phyloP scores from a whole-genome alignment of 148 eudicot genomes.

The Fagopyrum esculentum region DNA sequence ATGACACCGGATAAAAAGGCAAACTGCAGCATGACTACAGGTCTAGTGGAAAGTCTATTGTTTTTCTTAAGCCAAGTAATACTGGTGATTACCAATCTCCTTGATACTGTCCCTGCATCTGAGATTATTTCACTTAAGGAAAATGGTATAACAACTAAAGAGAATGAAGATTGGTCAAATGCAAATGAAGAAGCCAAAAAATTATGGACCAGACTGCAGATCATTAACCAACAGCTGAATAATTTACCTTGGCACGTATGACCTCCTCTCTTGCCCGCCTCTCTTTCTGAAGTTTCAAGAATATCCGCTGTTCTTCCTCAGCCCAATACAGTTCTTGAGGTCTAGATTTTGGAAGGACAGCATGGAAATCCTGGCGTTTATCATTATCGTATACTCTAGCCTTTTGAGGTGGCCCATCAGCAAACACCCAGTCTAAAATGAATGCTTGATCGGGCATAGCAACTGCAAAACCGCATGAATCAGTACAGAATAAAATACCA shows the following conservation, averaged over 20 bases:
- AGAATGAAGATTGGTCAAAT: too few relatives aligned
- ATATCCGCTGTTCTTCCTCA: conserved; percentile 70
- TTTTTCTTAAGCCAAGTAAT: background rate
- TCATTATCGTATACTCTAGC: conserved; percentile 82
- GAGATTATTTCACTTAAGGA: background rate
- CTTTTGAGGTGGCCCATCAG: conserved; percentile 87
- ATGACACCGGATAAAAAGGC: background rate
- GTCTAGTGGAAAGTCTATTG: background rate
- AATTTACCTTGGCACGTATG: conserved; percentile 64
- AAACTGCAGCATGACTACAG: background rate
- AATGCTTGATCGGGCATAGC: conserved; percentile 70
- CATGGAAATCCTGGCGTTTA: conserved; percentile 69
- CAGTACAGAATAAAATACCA: background rate
- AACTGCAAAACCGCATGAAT: conserved; percentile 33
- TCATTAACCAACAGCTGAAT: background rate
- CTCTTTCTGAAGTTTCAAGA: conserved; percentile 66
- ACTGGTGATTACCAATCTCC: too few relatives aligned
- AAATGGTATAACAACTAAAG: background rate
- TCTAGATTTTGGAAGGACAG: conserved; percentile 51
- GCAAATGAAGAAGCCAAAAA: too few relatives aligned
- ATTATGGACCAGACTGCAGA: background rate
- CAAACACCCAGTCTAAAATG: conserved; percentile 94
- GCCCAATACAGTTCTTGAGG: conserved; percentile 68
- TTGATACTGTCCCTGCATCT: too few relatives aligned
- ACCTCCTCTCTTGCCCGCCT: conserved; percentile 66